These are phyloP conservation scores for Lactarius hatsudake DNA, from an alignment of 768 basidiomycete species.

Conservation along the genomic window DNA sequence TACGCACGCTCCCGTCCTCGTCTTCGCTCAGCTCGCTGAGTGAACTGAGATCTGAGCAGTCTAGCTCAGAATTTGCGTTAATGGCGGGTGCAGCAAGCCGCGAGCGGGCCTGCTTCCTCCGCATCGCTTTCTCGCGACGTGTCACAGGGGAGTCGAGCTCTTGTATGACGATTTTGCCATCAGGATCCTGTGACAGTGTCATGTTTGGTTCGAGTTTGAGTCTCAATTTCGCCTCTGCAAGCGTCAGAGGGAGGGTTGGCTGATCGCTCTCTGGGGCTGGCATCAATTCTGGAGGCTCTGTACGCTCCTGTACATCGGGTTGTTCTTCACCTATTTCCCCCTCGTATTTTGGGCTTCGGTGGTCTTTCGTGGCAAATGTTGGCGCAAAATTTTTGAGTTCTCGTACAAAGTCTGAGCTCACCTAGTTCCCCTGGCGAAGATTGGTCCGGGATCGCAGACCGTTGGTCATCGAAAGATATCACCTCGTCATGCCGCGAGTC, in stretches of 20 bases:
- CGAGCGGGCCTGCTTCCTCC: slow-evolving; percentile 36
- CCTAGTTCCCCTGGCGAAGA: slow-evolving; percentile 1
- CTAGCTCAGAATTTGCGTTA: slow-evolving; percentile 10
- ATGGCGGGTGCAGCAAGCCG: slow-evolving; percentile 22
- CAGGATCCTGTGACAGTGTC: slow-evolving; percentile 35
- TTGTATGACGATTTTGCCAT: slow-evolving; percentile 62
- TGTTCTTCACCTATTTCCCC: background rate
- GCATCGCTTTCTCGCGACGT: slow-evolving; percentile 54
- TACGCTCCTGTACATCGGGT: background rate
- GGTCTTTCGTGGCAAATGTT: background rate
- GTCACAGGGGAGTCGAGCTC: slow-evolving; percentile 70
- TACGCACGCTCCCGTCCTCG: slow-evolving; percentile 11
- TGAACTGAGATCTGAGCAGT: slow-evolving; percentile 25
- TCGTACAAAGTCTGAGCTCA: background rate
- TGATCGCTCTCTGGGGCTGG: background rate
- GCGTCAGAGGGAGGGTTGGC: slow-evolving; percentile 2
- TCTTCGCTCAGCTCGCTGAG: slow-evolving; percentile 26
- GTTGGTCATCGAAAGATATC: background rate
- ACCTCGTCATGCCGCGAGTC: background rate
- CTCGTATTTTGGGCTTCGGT: background rate
- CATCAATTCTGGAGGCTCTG: background rate
- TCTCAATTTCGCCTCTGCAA: slow-evolving; percentile 14
- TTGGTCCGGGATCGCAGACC: background rate
- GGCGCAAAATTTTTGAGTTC: background rate
- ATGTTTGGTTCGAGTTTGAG: slow-evolving; percentile 21